phyloP scores from a whole-genome alignment of 1,139 yeast genomes.

The Scheffersomyces stambukii region DNA sequence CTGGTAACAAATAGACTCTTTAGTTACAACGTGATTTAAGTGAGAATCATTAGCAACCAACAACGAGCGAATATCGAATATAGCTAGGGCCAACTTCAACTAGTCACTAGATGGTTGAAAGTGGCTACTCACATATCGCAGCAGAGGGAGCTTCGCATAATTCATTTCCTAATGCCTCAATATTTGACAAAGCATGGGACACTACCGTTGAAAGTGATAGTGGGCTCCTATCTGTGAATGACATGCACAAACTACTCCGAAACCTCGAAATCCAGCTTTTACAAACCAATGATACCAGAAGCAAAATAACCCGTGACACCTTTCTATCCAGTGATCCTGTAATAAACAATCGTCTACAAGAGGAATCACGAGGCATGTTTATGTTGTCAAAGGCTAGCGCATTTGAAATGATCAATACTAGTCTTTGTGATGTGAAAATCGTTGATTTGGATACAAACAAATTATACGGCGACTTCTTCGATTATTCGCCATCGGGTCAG shows the following conservation, averaged over 20 bases:
- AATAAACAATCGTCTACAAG: slow-evolving; percentile 4
- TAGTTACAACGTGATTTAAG: no score
- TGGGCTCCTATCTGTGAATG: background rate
- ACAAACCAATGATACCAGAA: background rate
- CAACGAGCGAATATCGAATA: no score
- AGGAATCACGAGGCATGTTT: slow-evolving; percentile 2
- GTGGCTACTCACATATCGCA: no score
- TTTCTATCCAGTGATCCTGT: slow-evolving; percentile 5
- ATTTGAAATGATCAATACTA: slow-evolving; percentile 5
- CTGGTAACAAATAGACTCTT: no score
- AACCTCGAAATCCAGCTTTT: slow-evolving; percentile 4
- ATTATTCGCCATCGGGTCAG: background rate
- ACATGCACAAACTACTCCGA: slow-evolving; percentile 5
- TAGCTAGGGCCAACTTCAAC: no score
- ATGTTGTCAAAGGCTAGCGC: slow-evolving; percentile 6
- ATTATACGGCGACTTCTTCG: slow-evolving; percentile 1
- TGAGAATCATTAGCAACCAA: no score
- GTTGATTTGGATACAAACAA: slow-evolving; percentile 3
- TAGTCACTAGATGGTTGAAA: no score
- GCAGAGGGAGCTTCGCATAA: no score
- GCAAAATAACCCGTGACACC: slow-evolving; percentile 1
- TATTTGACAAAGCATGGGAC: slow-evolving; percentile 8
- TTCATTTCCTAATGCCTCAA: no score
- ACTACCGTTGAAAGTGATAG: slow-evolving; percentile 3
- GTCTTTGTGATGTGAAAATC: slow-evolving; percentile 5